phyloP scores from a whole-genome alignment of 2,329 filamentous ascomycete genomes.

The Alternaria novae-zelandiae region DNA sequence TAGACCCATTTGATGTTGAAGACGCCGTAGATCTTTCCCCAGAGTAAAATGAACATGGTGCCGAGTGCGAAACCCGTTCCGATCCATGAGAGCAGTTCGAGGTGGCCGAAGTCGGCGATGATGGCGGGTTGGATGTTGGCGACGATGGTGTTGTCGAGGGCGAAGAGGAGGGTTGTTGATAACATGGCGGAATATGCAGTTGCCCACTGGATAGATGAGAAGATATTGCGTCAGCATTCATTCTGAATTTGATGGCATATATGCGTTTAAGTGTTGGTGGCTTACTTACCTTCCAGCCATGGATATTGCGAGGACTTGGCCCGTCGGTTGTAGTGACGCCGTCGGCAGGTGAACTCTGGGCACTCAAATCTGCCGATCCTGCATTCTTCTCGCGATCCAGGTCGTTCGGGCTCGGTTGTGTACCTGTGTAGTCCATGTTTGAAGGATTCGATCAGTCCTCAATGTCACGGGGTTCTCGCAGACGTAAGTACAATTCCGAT shows the following conservation, averaged over 20 bases:
- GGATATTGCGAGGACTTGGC: neutral
- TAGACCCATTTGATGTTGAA: slow-evolving; percentile 55
- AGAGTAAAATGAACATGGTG: slow-evolving; percentile 18
- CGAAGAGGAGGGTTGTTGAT: slow-evolving; percentile 20
- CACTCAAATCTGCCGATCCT: neutral
- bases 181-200: neutral
- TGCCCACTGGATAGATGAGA: neutral
- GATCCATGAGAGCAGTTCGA: slow-evolving; percentile 36
- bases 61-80: slow-evolving; percentile 38
- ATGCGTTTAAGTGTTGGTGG: fast-evolving
- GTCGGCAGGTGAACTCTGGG: neutral
- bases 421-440: neutral
- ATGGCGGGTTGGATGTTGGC: slow-evolving; percentile 40
- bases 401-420: neutral
- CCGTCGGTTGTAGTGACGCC: too few relatives aligned
- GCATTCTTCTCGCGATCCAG: neutral
- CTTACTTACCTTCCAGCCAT: slow-evolving; percentile 2
- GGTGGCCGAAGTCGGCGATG: slow-evolving; percentile 30
- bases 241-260: fast-evolving
- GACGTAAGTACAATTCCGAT: neutral
- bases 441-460: neutral
- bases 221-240: neutral
- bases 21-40: slow-evolving; percentile 48
- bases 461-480: neutral
- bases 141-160: slow-evolving; percentile 34